Percentiles rank a stretch among this genome's conserved stretches.
Conservation (phyloP, 805 yeast species). For the Hanseniaspora thailandica region DNA sequence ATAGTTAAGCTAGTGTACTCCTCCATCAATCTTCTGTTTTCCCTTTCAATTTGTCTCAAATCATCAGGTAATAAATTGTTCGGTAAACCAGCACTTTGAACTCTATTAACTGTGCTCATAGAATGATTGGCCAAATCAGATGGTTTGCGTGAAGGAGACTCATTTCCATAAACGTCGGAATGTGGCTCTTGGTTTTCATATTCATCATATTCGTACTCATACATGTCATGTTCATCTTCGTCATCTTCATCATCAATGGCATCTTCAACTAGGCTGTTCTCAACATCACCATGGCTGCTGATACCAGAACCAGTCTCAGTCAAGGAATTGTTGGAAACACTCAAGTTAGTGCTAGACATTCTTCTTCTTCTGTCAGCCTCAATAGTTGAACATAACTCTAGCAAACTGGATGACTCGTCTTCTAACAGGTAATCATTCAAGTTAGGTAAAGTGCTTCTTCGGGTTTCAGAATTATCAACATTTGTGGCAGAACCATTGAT, state of each 20-base stretch:
- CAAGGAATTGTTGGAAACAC: background rate
- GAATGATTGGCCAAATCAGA: background rate
- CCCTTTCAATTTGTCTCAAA: constrained; percentile 10
- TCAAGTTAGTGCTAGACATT: background rate
- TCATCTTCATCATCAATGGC: constrained; percentile 15
- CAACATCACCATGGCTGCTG: background rate
- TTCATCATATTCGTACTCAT: background rate
- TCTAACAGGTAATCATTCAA: background rate
- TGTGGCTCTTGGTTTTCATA: background rate
- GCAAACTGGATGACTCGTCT: constrained; percentile 9
- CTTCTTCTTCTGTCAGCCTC: constrained; percentile 15
- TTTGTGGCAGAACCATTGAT: background rate
- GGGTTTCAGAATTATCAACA: background rate
- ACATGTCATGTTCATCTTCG: constrained; percentile 15
- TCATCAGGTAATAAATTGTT: background rate
- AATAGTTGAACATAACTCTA: constrained; percentile 9
- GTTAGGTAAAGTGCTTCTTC: constrained; percentile 7
- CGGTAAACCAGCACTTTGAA: background rate
- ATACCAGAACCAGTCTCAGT: background rate
- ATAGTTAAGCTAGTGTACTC: constrained; percentile 14
- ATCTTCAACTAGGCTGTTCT: constrained; percentile 12
- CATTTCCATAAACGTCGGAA: background rate
- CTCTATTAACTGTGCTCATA: background rate
- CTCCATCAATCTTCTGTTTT: constrained; percentile 16
- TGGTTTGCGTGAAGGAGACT: background rate